Evolutionary conservation across 140 eudicot species (phyloP), one percentile per base, ranked within the genome.

Genomic region (Ambrosia hybrid): DNA sequence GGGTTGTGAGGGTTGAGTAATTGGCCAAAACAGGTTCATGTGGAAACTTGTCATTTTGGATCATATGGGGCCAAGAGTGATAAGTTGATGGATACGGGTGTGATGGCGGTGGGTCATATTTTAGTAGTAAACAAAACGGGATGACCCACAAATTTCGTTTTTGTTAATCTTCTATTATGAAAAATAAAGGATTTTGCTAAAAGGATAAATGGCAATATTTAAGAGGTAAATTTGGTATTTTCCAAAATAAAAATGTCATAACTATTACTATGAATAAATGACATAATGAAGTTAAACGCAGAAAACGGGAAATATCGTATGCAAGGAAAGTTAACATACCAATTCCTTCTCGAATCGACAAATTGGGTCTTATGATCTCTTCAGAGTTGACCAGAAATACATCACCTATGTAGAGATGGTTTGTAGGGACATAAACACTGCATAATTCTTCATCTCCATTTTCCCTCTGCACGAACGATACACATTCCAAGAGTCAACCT

Each of bases 271-370:
- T 8, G 26, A 57, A 26, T 4, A 55, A n/a, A 3, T 41, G 48
- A 41, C 9, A 41, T 8, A 11, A 48, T 48, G 46, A 13, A 13
- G 17, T 51, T 13, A 13, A 51, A 51, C 13, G 17, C 16, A 51
- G 16, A 12, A 51, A 13, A 13, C 57, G 6, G 5, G 21, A 51
- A 13, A 3, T 4, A 15, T 15, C 33, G 4, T 9, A 55, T 5
- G 60, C 8, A 14, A 16, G 33, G 9, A 43, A 65, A 12, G 78
- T 36, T 64, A 78, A 38, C 67, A 30, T 55, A 88, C 95, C 97
- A 80, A 90, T 90, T 82, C 95, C 96, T 87, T 90, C 96, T 79
- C 96, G 83, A 41, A 90, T 83, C 4, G 96, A 90, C 82, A 90
- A 57, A 78, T 90, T 85, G 60, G 97, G 97, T 63, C 97, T 72